These are phyloP conservation scores for Cercospora sojina DNA, from an alignment of 2,329 filamentous ascomycete genomes.

Conservation along the genomic window DNA sequence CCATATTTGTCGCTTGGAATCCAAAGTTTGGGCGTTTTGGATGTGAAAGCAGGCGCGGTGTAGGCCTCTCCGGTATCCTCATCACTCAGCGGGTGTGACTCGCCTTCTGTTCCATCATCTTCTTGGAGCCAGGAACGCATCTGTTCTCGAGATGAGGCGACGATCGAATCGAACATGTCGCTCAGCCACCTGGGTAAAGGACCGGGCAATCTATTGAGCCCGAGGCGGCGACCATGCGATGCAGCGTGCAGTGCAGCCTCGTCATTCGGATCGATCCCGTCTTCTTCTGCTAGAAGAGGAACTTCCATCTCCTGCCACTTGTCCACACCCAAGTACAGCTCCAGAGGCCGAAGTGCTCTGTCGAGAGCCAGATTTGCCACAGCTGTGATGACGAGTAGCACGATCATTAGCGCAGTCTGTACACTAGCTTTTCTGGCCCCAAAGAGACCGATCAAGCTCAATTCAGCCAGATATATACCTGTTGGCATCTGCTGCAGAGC, in stretches of 20 bases:
- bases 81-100: conserved; percentile 27
- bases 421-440: conserved; percentile 41
- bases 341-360: conserved; percentile 34
- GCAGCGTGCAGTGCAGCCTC: conserved; percentile 34
- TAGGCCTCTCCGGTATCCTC: conserved; percentile 43
- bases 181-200: conserved; percentile 30
- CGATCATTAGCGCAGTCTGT: conserved; percentile 46
- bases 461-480: conserved; percentile 50
- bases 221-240: conserved; percentile 35
- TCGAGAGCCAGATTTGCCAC: conserved; percentile 34
- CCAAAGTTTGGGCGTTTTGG: conserved; percentile 47
- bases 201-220: conserved; percentile 29
- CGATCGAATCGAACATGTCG: conserved; percentile 35
- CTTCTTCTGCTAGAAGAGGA: conserved; percentile 34
- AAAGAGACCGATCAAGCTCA: conserved; percentile 51
- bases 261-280: conserved; percentile 31
- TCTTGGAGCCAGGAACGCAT: conserved; percentile 27
- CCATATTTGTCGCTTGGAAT: conserved; percentile 48
- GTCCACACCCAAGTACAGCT: conserved; percentile 38
- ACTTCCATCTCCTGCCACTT: conserved; percentile 34
- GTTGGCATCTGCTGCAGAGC: conserved; percentile 50
- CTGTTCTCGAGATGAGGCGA: conserved; percentile 28
- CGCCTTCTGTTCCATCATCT: conserved; percentile 22
- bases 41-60: conserved; percentile 46
- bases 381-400: conserved; percentile 43